phyloP scores from a whole-genome alignment of 768 basidiomycete species.

The Hypsizygus marmoreus region DNA sequence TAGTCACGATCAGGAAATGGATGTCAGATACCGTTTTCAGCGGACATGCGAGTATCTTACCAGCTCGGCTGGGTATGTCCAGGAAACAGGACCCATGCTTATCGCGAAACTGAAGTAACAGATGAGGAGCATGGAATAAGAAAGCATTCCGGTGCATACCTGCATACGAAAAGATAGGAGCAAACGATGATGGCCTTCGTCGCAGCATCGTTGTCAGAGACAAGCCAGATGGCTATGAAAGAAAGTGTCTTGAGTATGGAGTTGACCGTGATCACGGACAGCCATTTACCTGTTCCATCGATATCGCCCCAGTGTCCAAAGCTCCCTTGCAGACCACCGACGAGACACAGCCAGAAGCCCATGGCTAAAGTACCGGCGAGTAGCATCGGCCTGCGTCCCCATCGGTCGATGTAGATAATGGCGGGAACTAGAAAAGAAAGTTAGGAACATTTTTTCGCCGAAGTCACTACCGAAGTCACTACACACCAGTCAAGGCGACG shows the following conservation, averaged over 20 bases:
- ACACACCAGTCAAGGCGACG: constrained; percentile 39
- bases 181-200: constrained; percentile 77
- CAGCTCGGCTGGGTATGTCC: constrained; percentile 73
- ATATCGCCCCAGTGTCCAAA: constrained; percentile 65
- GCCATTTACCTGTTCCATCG: constrained; percentile 25
- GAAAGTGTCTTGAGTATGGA: too few relatives aligned
- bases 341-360: constrained; percentile 78
- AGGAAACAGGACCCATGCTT: constrained; percentile 77
- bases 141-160: constrained; percentile 17
- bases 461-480: constrained; percentile 47
- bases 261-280: not conserved
- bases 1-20: constrained; percentile 12
- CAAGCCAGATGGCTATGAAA: constrained; percentile 47
- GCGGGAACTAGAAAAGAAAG: constrained; percentile 42
- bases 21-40: not conserved
- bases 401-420: constrained; percentile 70
- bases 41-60: constrained; percentile 20
- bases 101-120: constrained; percentile 53
- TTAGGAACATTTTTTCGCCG: constrained; percentile 34
- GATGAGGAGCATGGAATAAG: not conserved
- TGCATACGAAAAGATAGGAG: constrained; percentile 77
- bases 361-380: constrained; percentile 64
- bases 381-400: constrained; percentile 80
- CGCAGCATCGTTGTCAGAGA: constrained; percentile 50
- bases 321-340: constrained; percentile 71